phyloP scores from a whole-genome alignment of 768 basidiomycete species.

The Termitomyces sp. region DNA sequence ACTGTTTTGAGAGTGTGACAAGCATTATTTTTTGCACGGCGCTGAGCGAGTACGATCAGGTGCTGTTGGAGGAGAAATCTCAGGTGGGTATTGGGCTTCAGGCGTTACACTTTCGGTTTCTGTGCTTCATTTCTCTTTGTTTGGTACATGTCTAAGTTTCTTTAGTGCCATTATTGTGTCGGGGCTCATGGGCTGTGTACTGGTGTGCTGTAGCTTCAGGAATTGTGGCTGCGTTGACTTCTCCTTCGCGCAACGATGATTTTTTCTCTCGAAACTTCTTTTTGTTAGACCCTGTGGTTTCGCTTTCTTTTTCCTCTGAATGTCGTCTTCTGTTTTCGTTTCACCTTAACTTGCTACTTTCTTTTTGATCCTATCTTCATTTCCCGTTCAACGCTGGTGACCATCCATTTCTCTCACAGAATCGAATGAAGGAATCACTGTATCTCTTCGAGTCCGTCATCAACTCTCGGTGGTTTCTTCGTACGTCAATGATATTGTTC shows the following conservation, averaged over 20 bases:
- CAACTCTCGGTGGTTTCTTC: slow-evolving; percentile 71
- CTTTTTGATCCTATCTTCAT: not conserved
- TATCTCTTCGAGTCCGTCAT: slow-evolving; percentile 65
- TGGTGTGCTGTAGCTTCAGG: not conserved
- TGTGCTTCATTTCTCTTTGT: not conserved
- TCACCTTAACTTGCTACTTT: not conserved
- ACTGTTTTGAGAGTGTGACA: slow-evolving; percentile 33
- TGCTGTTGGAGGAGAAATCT: slow-evolving; percentile 61
- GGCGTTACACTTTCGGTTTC: not conserved
- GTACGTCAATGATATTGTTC: slow-evolving; percentile 89
- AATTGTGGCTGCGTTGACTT: not conserved
- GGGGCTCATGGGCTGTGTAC: too few species aligned
- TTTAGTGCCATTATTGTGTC: too few species aligned
- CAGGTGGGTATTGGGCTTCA: slow-evolving; percentile 36
- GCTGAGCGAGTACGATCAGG: slow-evolving; percentile 71
- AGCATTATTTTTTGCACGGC: slow-evolving; percentile 70
- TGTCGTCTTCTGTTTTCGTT: not conserved
- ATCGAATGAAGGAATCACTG: slow-evolving; percentile 91
- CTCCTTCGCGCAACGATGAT: not conserved
- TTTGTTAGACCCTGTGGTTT: not conserved
- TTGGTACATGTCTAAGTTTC: too few species aligned
- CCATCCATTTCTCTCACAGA: slow-evolving; percentile 44
- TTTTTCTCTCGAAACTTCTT: not conserved
- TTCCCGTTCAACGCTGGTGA: not conserved
- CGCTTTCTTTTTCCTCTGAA: not conserved